Base-by-base conservation (phyloP, 2,329 filamentous ascomycete genomes). In the Colletotrichum eleusines region DNA sequence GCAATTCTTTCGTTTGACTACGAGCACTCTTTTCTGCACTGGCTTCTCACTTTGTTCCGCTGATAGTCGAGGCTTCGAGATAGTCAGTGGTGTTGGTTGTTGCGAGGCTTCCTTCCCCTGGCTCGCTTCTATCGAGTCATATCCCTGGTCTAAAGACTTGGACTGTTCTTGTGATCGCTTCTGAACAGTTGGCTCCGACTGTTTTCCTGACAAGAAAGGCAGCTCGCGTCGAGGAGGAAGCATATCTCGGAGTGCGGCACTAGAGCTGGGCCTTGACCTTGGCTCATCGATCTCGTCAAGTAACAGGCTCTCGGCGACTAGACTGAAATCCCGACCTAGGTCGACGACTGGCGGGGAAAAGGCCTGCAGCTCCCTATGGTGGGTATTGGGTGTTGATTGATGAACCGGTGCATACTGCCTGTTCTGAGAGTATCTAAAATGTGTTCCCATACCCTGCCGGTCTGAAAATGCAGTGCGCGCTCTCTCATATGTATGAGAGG, bases 181-280 rank as follows among this genome's bases (percentile, higher is more conserved):
- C 5, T 20, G 44, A 23, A 4, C n/a, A 14, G 23, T 51, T 51
- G n/a, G 8, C 3, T 28, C 46, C n/a, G 44, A 5, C 33, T 50
- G 31, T 16, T 38, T 51, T 38, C 59, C 46, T 11, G 18, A 35
- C 18, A 23, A 16, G 59, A 62, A 62, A 23, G 59, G 59, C 46
- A 62, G 59, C 44, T 51, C 44, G 40, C 59, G 59, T 1, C 59
- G 59, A 50, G 59, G 59, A 50, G 59, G 59, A 23, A 62, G 59
- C 59, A 62, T 62, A 5, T 62, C 59, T 28, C 35, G 59, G 16
- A 62, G 18, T 26, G 35, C n/a, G 16, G 31, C 33, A 28, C 31
- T 35, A 12, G 59, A 51, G 20, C 23, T n/a, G 31, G 33, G 33
- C 5, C 59, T 40, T 2, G 23, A 38, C 40, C 16, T 51, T 40